A percentile compares a stretch with the other conserved stretches of the same genome.
phyloP scores from a whole-genome alignment of 495 filamentous ascomycete genomes.

The Penicillium coffeae region DNA sequence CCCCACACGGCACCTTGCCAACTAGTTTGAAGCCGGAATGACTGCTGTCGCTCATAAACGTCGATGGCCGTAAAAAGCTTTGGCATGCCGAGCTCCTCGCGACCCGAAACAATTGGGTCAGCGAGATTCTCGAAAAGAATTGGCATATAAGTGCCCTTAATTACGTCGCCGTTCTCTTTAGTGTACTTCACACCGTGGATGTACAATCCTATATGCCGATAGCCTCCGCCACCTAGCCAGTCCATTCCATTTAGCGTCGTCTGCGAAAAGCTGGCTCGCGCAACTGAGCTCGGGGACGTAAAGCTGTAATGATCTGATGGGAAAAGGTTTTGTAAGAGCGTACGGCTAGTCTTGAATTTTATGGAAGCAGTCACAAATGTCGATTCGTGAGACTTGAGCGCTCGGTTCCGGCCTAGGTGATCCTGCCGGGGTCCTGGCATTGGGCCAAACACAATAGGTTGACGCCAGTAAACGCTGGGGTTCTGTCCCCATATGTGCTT shows the following conservation, averaged over 20 bases:
- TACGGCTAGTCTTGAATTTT: conserved; percentile 54
- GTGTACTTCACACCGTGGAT: conserved; percentile 55
- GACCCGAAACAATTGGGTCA: conserved; percentile 49
- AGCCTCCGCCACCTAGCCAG: conserved; percentile 54
- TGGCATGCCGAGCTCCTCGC: conserved; percentile 56
- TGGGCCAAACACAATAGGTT: conserved; percentile 55
- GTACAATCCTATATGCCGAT: conserved; percentile 53
- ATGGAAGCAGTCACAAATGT: conserved; percentile 51
- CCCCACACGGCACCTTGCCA: conserved; percentile 48
- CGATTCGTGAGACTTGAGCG: conserved; percentile 24
- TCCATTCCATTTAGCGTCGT: conserved; percentile 48
- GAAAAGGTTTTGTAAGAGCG: conserved; percentile 54
- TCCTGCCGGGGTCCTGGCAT: conserved; percentile 52
- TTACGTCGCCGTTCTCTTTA: conserved; percentile 42
- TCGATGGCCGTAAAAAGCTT: conserved; percentile 51
- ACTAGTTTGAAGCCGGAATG: conserved; percentile 37
- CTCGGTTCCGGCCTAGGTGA: conserved; percentile 22
- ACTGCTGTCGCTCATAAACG: conserved; percentile 29
- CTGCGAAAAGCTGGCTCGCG: conserved; percentile 46
- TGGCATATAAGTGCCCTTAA: conserved; percentile 50
- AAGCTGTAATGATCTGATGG: conserved; percentile 43
- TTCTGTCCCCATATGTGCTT: conserved; percentile 41
- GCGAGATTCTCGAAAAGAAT: conserved; percentile 52
- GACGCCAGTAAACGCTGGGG: conserved; percentile 43
- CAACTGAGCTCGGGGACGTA: conserved; percentile 44